Conservation (phyloP, 2,329 filamentous ascomycete genomes). For the Nemania sp. region DNA sequence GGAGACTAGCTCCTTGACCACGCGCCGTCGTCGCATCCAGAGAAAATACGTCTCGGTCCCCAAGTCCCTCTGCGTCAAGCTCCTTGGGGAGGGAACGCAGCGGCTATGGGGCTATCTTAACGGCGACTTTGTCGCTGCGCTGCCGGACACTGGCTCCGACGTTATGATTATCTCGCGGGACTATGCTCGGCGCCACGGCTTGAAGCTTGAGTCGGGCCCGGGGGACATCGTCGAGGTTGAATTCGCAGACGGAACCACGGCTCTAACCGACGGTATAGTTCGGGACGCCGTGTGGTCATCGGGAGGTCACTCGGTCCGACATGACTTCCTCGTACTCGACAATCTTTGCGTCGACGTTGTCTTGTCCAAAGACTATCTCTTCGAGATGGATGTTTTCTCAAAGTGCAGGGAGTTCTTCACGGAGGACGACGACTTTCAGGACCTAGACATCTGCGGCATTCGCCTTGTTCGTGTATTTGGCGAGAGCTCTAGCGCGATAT, state of each 20-base stretch:
- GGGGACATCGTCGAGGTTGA: conserved; percentile 5
- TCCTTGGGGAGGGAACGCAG: background rate
- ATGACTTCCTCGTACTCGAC: conserved; percentile 10
- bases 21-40: background rate
- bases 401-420: background rate
- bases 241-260: conserved; percentile 4
- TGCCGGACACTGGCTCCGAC: conserved; percentile 8
- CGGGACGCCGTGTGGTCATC: background rate
- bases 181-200: background rate
- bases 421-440: background rate
- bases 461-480: conserved; percentile 7
- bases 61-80: background rate
- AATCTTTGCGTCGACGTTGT: conserved; percentile 3
- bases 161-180: background rate
- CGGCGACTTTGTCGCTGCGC: background rate
- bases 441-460: conserved; percentile 1
- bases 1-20: background rate
- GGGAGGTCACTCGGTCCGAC: background rate
- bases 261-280: background rate
- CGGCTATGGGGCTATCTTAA: background rate
- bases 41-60: background rate
- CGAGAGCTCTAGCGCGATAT: background rate
- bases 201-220: background rate
- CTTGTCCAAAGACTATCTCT: conserved; percentile 6
- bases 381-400: conserved; percentile 4